Evolutionary conservation across 1,284 basidiomycete species (phyloP).

Genomic region (Rhodotorula sp.): DNA sequence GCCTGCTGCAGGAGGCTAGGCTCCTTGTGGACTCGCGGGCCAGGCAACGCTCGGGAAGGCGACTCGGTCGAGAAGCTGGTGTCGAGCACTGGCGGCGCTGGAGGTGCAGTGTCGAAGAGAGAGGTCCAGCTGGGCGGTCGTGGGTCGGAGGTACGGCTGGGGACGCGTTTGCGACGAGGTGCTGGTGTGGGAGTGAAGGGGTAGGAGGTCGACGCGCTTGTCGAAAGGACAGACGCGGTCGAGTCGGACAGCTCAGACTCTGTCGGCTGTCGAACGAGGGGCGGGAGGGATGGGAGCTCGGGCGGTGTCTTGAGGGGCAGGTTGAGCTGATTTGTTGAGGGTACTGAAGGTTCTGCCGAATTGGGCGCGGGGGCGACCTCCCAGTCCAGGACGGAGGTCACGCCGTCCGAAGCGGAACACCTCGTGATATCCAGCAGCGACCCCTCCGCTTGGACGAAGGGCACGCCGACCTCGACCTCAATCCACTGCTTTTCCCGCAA

Average conservation of each 20-base stretch:
- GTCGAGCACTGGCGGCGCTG: conserved; percentile 17
- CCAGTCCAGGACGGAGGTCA: background rate
- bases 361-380: background rate
- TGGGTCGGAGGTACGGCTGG: background rate
- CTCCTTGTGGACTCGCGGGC: background rate
- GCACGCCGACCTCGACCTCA: background rate
- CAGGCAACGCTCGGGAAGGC: background rate
- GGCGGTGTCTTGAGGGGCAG: too few species aligned
- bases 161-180: background rate
- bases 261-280: background rate
- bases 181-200: conserved; percentile 1
- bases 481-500: conserved; percentile 22
- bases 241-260: conserved; percentile 2
- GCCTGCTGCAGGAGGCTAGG: conserved; percentile 16
- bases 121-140: conserved; percentile 23
- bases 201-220: background rate
- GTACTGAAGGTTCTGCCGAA: too few species aligned
- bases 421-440: background rate
- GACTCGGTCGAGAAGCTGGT: conserved; percentile 1
- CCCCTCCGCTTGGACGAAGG: background rate
- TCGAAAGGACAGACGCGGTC: too few species aligned
- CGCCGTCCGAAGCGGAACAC: background rate
- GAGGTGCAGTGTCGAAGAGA: conserved; percentile 32
- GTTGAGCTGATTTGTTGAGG: too few species aligned
- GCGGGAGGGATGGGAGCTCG: background rate